Percentiles rank a stretch among this genome's conserved stretches.
These are phyloP conservation scores for Orbilia ellipsospora DNA, from an alignment of 2,329 filamentous ascomycete species.

Conservation along the genomic window DNA sequence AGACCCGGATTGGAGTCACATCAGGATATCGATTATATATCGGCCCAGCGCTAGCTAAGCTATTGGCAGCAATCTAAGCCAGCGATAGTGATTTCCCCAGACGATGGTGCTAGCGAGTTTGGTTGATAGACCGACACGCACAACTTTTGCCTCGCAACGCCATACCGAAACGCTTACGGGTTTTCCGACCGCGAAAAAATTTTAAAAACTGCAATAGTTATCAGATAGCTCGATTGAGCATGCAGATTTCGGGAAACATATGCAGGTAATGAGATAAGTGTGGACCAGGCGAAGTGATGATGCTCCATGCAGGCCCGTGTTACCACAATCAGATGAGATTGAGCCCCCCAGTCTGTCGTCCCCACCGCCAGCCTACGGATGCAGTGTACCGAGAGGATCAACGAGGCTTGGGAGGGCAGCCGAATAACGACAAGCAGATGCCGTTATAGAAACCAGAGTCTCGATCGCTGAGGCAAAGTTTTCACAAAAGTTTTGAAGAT, in stretches of 20 bases:
- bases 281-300: not conserved
- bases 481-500: no score
- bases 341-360: no score
- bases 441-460: conserved; percentile 4
- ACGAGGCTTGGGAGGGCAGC: not conserved
- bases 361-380: not conserved
- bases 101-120: no score
- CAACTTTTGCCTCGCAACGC: conserved; percentile 14
- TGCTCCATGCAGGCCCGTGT: not conserved
- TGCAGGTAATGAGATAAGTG: not conserved
- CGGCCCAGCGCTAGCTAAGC: no score
- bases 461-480: not conserved
- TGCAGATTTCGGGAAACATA: conserved; percentile 4
- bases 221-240: not conserved
- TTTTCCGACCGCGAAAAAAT: conserved; percentile 29
- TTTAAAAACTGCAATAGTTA: not conserved
- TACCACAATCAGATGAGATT: conserved; percentile 10
- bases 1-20: not conserved
- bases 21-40: no score
- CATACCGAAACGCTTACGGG: conserved; percentile 12
- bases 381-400: not conserved
- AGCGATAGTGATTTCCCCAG: no score
- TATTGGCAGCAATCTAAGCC: no score
- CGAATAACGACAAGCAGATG: conserved; percentile 9
- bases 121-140: no score